Evolutionary conservation across 495 filamentous ascomycete genomes (phyloP), one percentile per base, ranked within the genome.

Genomic region (Penicillium herquei): DNA sequence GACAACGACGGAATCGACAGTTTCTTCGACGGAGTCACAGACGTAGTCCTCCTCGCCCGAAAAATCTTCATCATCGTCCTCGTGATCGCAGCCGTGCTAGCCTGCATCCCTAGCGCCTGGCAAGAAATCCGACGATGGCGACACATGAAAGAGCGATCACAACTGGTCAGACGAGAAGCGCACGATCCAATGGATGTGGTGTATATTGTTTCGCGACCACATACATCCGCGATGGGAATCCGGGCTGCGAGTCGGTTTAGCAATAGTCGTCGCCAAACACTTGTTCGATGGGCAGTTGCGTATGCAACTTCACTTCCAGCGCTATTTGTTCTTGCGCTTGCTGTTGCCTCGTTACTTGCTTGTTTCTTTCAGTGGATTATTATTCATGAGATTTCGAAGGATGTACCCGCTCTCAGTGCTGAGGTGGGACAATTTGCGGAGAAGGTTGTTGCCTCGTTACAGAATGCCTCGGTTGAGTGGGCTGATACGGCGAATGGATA

Each of bases 361-460:
- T 95, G 91, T 66, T 75, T 96, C 42, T 92, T 86, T 70, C 94
- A 98, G 70, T 91, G 82, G 62, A 79, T 94, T 43, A 73, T 98
- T 3, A 81, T 98, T 13, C 81, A 78, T 46, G 67, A 81, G 0
- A 81, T 98, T 56, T 72, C 92, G 61, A 84, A 85, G 57, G 82
- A 91, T 54, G 85, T 90, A 3, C 94, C 94, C 0, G 84, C 73
- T 6, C 81, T 98, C 5, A 84, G 86, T 7, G 67, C 77, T 14
- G 79, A 98, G 64, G 88, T 98, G 7, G 89, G 87, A 44, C 78
- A 84, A 48, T 98, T 96, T 63, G 85, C 92, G 3, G 86, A 85
- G 44, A 82, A 90, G 35, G 89, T 98, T 1, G 90, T 96, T 26
- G 58, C 59, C 32, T 76, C 81, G 0, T 78, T 98, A 3, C 81